phyloP scores from a whole-genome alignment of 106 monocot species.

The Amphibolis antarctica region DNA sequence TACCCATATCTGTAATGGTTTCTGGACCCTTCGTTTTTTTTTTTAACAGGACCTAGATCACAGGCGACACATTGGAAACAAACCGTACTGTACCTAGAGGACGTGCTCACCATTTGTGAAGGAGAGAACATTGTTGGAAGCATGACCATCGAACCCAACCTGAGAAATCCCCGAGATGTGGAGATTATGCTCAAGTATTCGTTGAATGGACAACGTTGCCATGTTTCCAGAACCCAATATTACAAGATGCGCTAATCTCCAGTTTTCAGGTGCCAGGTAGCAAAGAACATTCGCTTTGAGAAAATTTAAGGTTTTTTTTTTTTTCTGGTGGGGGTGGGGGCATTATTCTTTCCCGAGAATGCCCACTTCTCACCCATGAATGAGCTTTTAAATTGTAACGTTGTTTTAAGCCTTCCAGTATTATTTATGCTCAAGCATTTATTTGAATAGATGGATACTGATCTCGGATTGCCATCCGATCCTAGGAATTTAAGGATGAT shows the following conservation, averaged over 20 bases:
- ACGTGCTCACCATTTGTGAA: constrained; percentile 64
- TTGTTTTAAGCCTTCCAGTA: too few species aligned
- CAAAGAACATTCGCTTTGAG: too few species aligned
- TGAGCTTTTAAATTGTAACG: too few species aligned
- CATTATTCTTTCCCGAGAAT: too few species aligned
- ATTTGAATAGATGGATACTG: too few species aligned
- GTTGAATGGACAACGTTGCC: constrained; percentile 49
- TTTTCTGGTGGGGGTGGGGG: too few species aligned
- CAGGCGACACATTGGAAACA: constrained; percentile 92
- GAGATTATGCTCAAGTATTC: constrained; percentile 71
- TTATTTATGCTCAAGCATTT: too few species aligned
- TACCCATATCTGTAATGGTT: too few species aligned
- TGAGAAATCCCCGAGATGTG: constrained; percentile 73
- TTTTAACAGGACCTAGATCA: constrained; percentile 57
- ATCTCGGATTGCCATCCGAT: too few species aligned
- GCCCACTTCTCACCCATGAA: too few species aligned
- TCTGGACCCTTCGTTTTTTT: not conserved
- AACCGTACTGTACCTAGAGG: constrained; percentile 80
- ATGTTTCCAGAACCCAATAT: constrained; percentile 60
- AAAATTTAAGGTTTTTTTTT: too few species aligned
- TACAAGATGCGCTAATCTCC: constrained; percentile 68
- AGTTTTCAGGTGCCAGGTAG: not conserved
- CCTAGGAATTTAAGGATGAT: too few species aligned
- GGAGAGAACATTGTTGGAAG: constrained; percentile 71
- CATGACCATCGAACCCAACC: constrained; percentile 72